A percentile compares a stretch with the other conserved stretches of the same genome.
Conservation (phyloP, 2,329 filamentous ascomycete genomes). For the Hysterium pulicare region DNA sequence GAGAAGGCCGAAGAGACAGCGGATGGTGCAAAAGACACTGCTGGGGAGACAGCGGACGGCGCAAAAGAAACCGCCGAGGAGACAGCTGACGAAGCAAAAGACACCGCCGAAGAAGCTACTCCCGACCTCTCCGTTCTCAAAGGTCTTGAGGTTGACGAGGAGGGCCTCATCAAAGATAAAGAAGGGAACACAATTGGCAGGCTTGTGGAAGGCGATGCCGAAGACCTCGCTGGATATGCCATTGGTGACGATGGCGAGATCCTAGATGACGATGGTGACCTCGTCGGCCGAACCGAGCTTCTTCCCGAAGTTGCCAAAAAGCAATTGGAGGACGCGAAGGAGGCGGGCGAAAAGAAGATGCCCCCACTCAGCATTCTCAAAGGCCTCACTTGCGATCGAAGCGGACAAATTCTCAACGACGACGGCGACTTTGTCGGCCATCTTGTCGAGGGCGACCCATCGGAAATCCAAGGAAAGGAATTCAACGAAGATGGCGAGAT, state of each 20-base stretch:
- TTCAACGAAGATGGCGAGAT: conserved; percentile 55
- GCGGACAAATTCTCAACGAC: conserved; percentile 49
- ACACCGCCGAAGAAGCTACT: conserved; percentile 35
- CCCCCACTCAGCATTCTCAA: conserved; percentile 47
- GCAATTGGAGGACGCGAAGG: conserved; percentile 38
- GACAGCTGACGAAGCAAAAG: conserved; percentile 24
- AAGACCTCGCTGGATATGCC: conserved; percentile 50
- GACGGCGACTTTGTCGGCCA: conserved; percentile 51
- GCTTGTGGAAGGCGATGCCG: conserved; percentile 51
- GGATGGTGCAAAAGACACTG: conserved; percentile 11
- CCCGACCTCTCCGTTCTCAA: conserved; percentile 48
- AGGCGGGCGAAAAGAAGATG: conserved; percentile 35
- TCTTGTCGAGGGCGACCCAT: conserved; percentile 47
- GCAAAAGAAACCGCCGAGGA: conserved; percentile 15
- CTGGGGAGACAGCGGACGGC: conserved; percentile 14
- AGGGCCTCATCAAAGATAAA: conserved; percentile 52
- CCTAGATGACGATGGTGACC: conserved; percentile 53
- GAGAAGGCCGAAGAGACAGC: conserved; percentile 18
- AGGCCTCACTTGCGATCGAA: conserved; percentile 45
- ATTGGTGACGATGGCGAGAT: conserved; percentile 56
- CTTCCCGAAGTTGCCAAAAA: conserved; percentile 45
- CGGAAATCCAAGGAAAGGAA: conserved; percentile 46
- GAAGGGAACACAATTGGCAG: conserved; percentile 49
- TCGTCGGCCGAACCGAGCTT: conserved; percentile 53
- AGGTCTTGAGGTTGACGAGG: conserved; percentile 52